A percentile compares a stretch with the other conserved stretches of the same genome.
phyloP scores from a whole-genome alignment of 805 yeast genomes.

The Schizosaccharomyces cryophilus region DNA sequence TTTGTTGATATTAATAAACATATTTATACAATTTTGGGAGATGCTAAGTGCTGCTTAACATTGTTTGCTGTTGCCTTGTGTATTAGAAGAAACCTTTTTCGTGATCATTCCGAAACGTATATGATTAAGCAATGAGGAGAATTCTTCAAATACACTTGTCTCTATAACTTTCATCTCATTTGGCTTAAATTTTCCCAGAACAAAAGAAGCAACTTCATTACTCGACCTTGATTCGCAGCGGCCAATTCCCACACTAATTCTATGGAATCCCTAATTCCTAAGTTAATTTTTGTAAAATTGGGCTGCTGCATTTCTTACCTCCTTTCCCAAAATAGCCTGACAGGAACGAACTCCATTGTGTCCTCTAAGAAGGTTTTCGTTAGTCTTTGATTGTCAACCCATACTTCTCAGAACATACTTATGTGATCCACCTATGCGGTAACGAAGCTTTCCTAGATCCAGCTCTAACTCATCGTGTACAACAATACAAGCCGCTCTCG shows the following conservation, averaged over 20 bases:
- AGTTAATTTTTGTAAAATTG: background rate
- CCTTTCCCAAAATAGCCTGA: background rate
- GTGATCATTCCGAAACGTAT: background rate
- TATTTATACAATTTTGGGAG: too few species aligned
- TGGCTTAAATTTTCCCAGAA: background rate
- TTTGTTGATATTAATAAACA: too few species aligned
- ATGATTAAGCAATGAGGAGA: background rate
- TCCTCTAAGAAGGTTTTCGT: background rate
- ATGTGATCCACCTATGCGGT: background rate
- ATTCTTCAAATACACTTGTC: background rate
- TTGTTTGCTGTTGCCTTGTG: background rate
- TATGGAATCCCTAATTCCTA: background rate
- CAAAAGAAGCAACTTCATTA: background rate
- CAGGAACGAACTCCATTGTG: background rate
- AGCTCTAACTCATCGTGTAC: background rate
- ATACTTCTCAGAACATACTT: background rate
- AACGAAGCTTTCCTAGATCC: background rate
- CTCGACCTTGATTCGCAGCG: background rate
- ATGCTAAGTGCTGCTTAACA: too few species aligned
- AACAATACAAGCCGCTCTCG: background rate
- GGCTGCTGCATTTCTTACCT: background rate
- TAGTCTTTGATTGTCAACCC: background rate
- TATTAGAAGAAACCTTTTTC: background rate
- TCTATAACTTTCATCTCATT: background rate
- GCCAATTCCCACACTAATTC: background rate